Base-by-base conservation (phyloP, 108 stramenopile genomes). In the Cyclostephanos invisitatus region DNA sequence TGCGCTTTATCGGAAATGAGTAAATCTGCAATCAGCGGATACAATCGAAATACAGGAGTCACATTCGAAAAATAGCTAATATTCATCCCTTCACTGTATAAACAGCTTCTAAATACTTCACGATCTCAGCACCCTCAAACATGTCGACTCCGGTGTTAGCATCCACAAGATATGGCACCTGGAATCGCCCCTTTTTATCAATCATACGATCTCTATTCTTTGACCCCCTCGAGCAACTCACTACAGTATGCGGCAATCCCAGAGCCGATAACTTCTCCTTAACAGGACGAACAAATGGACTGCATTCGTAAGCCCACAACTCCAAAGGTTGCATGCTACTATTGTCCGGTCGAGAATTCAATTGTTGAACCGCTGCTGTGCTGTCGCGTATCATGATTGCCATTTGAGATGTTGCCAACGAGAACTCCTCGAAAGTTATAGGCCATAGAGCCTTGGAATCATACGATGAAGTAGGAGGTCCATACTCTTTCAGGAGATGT, bases 81-180 rank as follows among this genome's bases (percentile, higher is more conserved):
- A 11, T 18, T 40, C 22, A 48, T 73, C 61, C 56, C 37, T 53
- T 77, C 8, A 76, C 80, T 20, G 86, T 87, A 74, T 97, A 97
- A 18, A 85, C 90, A 48, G 72, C 70, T 53, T 92, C 87, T 17
- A 98, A 83, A 79, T 96, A 98, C 21, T 87, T 67, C 5, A 88
- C 86, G 59, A 98, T 96, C 68, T 91, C 91, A 10, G 87, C 58
- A 10, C 80, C 73, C 66, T 96, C 96, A 70, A 84, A 92, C 69
- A 95, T 85, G 50, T 86, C 84, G 15, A 92, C 69, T 8, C 92
- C 73, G 12, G 93, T 95, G 74, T 98, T 98, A 27, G 86, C 89
- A 77, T 97, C 97, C 17, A 87, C 74, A 44, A 98, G 36, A 67
- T 73, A 94, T 5, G 97, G 97, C 14, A 96, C 92, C 63, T 92